Conservation (phyloP, 164 flowering plant genomes). For the Hamamelis virginiana region DNA sequence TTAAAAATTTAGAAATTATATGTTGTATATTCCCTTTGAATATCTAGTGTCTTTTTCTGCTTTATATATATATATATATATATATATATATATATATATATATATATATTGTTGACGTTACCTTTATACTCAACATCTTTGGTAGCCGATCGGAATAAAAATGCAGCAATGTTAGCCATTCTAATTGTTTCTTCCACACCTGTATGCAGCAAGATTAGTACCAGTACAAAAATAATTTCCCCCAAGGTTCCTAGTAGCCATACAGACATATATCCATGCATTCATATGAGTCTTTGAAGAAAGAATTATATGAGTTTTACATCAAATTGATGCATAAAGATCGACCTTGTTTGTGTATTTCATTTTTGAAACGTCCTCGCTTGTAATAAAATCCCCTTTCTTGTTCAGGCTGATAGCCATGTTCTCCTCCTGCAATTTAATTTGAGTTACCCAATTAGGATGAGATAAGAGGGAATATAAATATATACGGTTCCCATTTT, state of each 20-base stretch:
- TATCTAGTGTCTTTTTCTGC: no score
- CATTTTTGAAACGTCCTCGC: conserved; percentile 31
- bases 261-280: no score
- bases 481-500: no score
- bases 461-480: background rate
- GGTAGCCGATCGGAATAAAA: conserved; percentile 32
- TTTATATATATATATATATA: no score
- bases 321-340: background rate
- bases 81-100: no score
- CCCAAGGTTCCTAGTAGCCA: background rate
- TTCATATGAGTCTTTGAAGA: no score
- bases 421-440: conserved; percentile 40
- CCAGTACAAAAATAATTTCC: background rate
- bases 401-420: conserved; percentile 21
- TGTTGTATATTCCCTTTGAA: no score
- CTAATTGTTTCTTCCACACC: conserved; percentile 59
- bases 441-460: background rate
- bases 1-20: no score
- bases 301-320: no score
- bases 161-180: conserved; percentile 45
- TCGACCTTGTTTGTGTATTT: conserved; percentile 52
- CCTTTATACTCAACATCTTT: conserved; percentile 50
- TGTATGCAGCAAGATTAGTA: conserved; percentile 7
- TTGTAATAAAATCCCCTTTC: conserved; percentile 35
- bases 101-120: conserved; percentile 7